Evolutionary conservation across 768 basidiomycete genomes (phyloP).

Genomic region (Xanthoconium purpureum): DNA sequence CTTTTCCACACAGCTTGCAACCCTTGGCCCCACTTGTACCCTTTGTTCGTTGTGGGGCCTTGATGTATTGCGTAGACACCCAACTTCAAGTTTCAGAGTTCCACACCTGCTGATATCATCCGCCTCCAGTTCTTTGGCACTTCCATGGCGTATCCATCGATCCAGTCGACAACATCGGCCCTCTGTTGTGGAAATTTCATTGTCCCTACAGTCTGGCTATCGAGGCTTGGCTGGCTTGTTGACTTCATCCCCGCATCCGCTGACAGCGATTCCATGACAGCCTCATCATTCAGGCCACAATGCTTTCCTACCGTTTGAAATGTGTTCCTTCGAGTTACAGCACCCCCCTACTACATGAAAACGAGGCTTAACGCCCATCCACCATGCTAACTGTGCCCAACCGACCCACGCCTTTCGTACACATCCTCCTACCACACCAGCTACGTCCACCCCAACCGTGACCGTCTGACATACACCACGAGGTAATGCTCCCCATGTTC

Average conservation of each 20-base stretch:
- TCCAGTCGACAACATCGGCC: constrained; percentile 84
- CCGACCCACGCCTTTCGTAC: too few species aligned
- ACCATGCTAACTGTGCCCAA: too few species aligned
- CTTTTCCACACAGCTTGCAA: constrained; percentile 59
- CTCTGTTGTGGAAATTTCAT: constrained; percentile 84
- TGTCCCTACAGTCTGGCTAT: constrained; percentile 82
- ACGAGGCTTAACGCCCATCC: too few species aligned
- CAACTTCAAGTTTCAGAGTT: too few species aligned
- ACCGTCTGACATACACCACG: too few species aligned
- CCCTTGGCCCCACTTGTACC: constrained; percentile 81
- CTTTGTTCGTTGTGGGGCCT: constrained; percentile 80
- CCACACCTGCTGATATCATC: neutral
- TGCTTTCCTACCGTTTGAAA: too few species aligned
- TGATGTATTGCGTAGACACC: constrained; percentile 74
- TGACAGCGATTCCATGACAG: constrained; percentile 93
- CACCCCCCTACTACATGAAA: too few species aligned
- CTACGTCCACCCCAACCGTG: too few species aligned
- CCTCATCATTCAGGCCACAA: constrained; percentile 42
- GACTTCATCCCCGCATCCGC: constrained; percentile 92
- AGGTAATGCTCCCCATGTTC: too few species aligned
- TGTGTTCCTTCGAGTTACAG: too few species aligned
- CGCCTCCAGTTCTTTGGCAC: constrained; percentile 82
- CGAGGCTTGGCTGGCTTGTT: constrained; percentile 90
- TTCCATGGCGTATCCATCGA: constrained; percentile 96
- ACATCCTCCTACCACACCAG: too few species aligned